Conservation (phyloP, 306 rosid genomes). For the Alnus glutinosa region DNA sequence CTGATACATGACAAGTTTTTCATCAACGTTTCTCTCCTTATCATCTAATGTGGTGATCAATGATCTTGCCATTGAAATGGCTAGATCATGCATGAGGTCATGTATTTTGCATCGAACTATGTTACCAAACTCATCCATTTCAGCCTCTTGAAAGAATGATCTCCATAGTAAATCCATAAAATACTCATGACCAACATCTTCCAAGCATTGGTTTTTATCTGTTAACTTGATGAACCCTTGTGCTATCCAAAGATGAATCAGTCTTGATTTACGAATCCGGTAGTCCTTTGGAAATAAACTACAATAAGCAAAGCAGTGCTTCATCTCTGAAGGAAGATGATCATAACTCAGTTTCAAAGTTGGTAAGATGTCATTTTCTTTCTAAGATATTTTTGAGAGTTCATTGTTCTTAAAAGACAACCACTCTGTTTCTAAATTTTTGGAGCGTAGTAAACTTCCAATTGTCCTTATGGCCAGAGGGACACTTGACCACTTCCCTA, state of each 20-base stretch:
- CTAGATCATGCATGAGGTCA: constrained; percentile 9
- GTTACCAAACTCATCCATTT: neutral
- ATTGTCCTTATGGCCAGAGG: constrained; percentile 18
- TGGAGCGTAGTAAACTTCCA: constrained; percentile 12
- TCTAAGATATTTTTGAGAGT: no score
- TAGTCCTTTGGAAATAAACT: constrained; percentile 12
- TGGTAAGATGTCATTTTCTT: no score
- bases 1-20: constrained; percentile 1
- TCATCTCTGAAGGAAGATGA: constrained; percentile 2
- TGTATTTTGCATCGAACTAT: neutral
- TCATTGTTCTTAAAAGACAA: neutral
- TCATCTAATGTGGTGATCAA: neutral
- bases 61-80: neutral
- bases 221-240: constrained; percentile 14
- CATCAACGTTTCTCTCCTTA: no score
- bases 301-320: constrained; percentile 11
- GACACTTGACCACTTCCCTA: constrained; percentile 5
- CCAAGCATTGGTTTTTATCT: neutral
- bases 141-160: neutral
- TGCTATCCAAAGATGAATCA: constrained; percentile 23
- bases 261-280: rapidly evolving
- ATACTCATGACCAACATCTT: constrained; percentile 6
- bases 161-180: constrained; percentile 6
- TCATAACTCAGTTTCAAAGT: neutral
- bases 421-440: neutral